phyloP scores from a whole-genome alignment of 257 asterid genomes.

The Solanum paucissectum region DNA sequence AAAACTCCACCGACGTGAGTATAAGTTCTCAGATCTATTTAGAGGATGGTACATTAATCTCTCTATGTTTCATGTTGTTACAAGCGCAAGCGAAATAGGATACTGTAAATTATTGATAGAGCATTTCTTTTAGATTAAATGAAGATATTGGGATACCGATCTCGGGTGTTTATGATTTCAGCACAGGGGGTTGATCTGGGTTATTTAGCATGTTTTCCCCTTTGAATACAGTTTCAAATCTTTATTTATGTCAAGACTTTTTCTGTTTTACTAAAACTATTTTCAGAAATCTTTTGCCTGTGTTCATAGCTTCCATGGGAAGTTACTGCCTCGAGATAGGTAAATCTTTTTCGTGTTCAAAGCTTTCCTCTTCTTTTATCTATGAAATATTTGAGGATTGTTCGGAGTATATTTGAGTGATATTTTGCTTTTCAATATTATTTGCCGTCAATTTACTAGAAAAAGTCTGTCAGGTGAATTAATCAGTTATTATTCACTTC shows the following conservation, averaged over 20 bases:
- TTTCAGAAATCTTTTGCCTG: not conserved
- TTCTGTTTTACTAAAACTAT: not conserved
- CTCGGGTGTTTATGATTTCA: not conserved
- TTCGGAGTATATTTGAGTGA: not conserved
- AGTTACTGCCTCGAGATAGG: not conserved
- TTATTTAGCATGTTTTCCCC: not conserved
- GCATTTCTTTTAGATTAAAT: not conserved
- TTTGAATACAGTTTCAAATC: not conserved
- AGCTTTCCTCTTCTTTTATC: not conserved
- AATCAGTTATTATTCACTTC: not conserved
- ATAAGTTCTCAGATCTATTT: not conserved
- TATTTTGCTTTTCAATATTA: not conserved
- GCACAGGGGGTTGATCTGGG: not conserved
- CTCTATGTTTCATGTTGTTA: not conserved
- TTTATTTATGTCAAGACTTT: not conserved
- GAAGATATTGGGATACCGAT: not conserved
- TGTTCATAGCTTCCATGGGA: not conserved
- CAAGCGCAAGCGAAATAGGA: slow-evolving; percentile 13
- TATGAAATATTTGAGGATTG: not conserved
- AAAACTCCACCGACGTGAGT: not conserved
- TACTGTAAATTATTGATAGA: slow-evolving; percentile 11
- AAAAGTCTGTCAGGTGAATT: not conserved
- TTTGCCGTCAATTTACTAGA: not conserved
- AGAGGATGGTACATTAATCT: not conserved
- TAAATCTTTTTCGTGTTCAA: not conserved